These are phyloP conservation scores for Ambrosia artemisiifolia DNA, from an alignment of 129 eudicot species.

Conservation along the genomic window DNA sequence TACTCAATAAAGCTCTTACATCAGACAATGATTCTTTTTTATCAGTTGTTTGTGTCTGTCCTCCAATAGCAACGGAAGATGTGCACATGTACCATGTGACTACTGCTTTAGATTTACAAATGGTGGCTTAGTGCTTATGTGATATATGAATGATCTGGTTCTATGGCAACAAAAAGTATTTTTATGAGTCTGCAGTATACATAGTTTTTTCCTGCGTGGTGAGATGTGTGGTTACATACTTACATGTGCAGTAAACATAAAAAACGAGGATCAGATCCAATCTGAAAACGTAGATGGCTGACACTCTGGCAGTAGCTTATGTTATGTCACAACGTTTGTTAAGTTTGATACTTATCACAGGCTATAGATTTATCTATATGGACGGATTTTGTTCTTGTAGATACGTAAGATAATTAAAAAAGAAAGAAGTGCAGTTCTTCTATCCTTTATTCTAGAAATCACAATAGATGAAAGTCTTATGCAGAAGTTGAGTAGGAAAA, in stretches of 20 bases:
- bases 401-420: background rate
- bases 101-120: background rate
- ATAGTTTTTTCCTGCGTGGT: background rate
- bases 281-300: background rate
- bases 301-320: background rate
- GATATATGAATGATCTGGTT: constrained; percentile 1
- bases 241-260: constrained; percentile 2
- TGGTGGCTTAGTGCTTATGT: background rate
- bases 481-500: background rate
- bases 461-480: too few species aligned
- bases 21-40: background rate
- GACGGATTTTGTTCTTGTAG: background rate
- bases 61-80: too few species aligned
- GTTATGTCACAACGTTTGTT: background rate
- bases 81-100: background rate
- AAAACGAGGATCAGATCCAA: constrained; percentile 3
- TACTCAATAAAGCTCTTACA: background rate
- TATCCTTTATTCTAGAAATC: background rate
- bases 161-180: background rate
- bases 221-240: background rate
- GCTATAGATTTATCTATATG: background rate
- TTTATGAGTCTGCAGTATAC: background rate
- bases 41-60: background rate
- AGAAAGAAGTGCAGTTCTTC: background rate
- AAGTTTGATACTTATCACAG: background rate